Conservation (phyloP, 2,329 filamentous ascomycete genomes). For the Sarocladium brachiariae region DNA sequence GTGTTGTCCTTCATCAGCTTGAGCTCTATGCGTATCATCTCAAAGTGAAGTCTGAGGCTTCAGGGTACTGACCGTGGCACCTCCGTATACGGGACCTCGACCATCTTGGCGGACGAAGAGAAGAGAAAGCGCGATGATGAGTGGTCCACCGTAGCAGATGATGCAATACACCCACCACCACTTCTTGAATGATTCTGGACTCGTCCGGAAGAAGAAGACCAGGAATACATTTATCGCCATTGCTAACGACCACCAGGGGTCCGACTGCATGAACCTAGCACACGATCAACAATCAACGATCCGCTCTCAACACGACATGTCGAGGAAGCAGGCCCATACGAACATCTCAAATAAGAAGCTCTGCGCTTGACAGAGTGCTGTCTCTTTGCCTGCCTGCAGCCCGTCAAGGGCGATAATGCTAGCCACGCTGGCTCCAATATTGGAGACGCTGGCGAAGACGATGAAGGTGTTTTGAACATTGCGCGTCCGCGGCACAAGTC, state of each 20-base stretch:
- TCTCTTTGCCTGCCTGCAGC: conserved; percentile 44
- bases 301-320: neutral
- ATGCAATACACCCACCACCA: conserved; percentile 66
- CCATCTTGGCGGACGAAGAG: conserved; percentile 44
- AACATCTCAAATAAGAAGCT: conserved; percentile 62
- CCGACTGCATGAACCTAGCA: conserved; percentile 74
- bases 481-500: conserved; percentile 42
- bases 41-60: neutral
- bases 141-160: conserved; percentile 65
- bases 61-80: conserved; percentile 43
- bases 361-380: conserved; percentile 54
- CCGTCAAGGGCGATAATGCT: conserved; percentile 66
- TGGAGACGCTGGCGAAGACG: conserved; percentile 53
- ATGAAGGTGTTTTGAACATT: conserved; percentile 58
- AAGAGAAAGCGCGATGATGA: conserved; percentile 59
- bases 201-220: conserved; percentile 54
- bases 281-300: no score
- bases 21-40: no score
- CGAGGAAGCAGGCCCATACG: no score
- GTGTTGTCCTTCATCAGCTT: no score
- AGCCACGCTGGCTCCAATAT: conserved; percentile 53
- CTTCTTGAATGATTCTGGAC: conserved; percentile 60
- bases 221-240: conserved; percentile 81
- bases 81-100: conserved; percentile 41
- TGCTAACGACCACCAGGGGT: conserved; percentile 70